Evolutionary conservation across 306 rosid species (phyloP).

Genomic region (Quercus robur): DNA sequence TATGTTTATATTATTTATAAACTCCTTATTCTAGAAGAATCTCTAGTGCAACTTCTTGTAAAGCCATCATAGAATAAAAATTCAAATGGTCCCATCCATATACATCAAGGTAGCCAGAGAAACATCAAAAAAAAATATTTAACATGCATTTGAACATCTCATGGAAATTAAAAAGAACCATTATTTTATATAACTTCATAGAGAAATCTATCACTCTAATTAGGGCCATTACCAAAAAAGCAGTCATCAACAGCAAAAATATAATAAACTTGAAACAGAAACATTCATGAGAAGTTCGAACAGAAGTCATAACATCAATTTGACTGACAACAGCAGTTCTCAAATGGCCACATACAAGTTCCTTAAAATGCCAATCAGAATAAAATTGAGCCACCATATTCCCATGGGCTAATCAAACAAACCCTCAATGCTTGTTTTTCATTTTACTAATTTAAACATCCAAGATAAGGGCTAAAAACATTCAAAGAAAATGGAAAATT

Average conservation of each 20-base stretch:
- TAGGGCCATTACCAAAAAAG: background rate
- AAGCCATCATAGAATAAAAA: too few relatives aligned
- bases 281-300: background rate
- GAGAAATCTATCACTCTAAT: background rate
- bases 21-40: too few relatives aligned
- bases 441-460: background rate
- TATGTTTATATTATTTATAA: too few relatives aligned
- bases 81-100: too few relatives aligned
- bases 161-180: background rate
- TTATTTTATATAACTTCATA: background rate
- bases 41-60: too few relatives aligned
- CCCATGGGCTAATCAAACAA: conserved; percentile 9
- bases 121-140: too few relatives aligned
- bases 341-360: background rate
- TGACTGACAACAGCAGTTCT: background rate
- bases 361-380: background rate
- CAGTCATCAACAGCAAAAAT: background rate
- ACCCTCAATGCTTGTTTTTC: background rate
- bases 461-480: conserved; percentile 15
- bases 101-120: too few relatives aligned
- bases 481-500: conserved; percentile 6
- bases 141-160: too few relatives aligned
- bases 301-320: background rate
- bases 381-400: background rate
- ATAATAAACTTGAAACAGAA: background rate